A percentile compares a stretch with the other conserved stretches of the same genome.
Conservation (phyloP, 148 eudicot species). For the Cornus suecica region DNA sequence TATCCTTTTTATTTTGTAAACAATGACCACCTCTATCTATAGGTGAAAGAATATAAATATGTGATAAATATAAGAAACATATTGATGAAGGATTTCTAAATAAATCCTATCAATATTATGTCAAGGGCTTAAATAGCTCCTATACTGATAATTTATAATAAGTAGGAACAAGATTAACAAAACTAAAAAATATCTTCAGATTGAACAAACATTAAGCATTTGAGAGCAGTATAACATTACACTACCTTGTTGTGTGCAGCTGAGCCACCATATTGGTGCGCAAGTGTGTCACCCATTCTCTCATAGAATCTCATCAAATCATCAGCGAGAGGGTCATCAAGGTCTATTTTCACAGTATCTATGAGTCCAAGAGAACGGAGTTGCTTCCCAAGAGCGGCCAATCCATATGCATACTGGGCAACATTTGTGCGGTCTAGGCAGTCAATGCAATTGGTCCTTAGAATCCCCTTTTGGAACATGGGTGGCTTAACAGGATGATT, state of each 20-base stretch:
- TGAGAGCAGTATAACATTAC: conserved; percentile 4
- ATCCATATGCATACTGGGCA: conserved; percentile 90
- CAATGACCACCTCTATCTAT: no score
- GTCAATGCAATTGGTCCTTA: conserved; percentile 93
- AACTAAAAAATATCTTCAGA: not conserved
- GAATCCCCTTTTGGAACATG: conserved; percentile 69
- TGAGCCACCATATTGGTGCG: conserved; percentile 94
- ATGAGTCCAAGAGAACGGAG: conserved; percentile 59
- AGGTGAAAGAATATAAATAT: no score
- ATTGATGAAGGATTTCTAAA: no score
- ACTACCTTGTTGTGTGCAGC: conserved; percentile 94
- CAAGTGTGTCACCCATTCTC: conserved; percentile 95
- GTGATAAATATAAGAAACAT: no score
- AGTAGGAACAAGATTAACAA: not conserved
- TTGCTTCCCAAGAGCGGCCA: conserved; percentile 81
- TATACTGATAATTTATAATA: no score
- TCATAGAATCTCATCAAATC: conserved; percentile 78
- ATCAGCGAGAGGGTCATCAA: conserved; percentile 68
- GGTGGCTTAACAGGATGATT: conserved; percentile 36
- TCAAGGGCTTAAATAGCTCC: no score
- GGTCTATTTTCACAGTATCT: conserved; percentile 59
- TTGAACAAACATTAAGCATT: not conserved
- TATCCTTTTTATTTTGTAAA: no score
- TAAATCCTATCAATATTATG: no score
- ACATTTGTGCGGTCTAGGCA: conserved; percentile 93